phyloP scores from a whole-genome alignment of 139 green algal genomes.

The Mesotaenium endlicherianum region DNA sequence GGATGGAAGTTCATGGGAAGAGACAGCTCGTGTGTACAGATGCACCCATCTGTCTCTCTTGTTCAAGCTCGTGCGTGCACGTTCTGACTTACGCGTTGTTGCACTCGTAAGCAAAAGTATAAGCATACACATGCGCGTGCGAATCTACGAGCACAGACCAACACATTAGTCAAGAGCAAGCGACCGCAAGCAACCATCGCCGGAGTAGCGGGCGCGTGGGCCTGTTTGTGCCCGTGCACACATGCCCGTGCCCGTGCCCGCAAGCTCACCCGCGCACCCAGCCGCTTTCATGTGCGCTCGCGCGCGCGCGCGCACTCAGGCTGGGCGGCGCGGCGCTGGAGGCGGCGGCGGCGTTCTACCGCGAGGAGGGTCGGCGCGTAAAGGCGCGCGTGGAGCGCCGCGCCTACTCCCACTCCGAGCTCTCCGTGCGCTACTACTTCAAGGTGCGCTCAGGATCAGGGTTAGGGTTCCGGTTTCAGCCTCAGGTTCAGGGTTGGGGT shows the following conservation, averaged over 20 bases:
- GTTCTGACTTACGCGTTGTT: no score
- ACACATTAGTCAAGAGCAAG: no score
- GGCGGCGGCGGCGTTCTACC: constrained; percentile 56
- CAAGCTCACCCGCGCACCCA: background rate
- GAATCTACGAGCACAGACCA: background rate
- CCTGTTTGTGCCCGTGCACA: no score
- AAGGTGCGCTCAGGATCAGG: constrained; percentile 53
- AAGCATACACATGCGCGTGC: background rate
- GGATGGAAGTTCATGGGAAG: no score
- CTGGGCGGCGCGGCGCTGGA: constrained; percentile 56
- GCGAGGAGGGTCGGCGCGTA: constrained; percentile 55
- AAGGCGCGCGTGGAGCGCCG: constrained; percentile 48
- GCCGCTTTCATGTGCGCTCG: background rate
- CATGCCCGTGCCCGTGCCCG: background rate
- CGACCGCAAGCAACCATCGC: no score
- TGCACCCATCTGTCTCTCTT: no score
- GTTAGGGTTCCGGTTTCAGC: background rate
- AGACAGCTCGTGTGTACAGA: no score
- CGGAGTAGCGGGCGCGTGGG: no score
- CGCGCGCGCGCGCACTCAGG: background rate
- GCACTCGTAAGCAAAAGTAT: no score
- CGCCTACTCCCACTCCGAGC: constrained; percentile 46
- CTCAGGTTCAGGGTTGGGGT: background rate
- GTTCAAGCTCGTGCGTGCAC: no score
- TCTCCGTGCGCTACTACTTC: constrained; percentile 59